Conservation (phyloP, 129 eudicot genomes). For the Flaveria linearis region DNA sequence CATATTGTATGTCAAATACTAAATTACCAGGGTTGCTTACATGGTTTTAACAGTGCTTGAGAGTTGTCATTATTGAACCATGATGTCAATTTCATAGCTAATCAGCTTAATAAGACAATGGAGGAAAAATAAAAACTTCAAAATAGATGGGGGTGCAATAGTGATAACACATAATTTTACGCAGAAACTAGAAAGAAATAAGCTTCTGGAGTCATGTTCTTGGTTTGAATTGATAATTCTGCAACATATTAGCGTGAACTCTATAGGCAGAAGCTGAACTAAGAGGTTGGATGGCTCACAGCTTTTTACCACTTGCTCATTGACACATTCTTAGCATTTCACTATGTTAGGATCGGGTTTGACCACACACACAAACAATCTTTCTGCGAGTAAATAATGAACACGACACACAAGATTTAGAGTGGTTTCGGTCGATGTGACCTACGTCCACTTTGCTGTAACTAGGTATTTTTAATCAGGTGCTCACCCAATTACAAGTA, state of each 20-base stretch:
- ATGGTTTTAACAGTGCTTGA: slow-evolving; percentile 11
- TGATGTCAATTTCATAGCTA: background rate
- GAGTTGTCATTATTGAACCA: background rate
- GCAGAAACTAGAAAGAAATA: background rate
- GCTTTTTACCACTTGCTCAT: background rate
- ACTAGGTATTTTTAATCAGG: too few species aligned
- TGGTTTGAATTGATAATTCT: background rate
- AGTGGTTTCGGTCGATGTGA: too few species aligned
- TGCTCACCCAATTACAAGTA: too few species aligned
- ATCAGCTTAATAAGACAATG: slow-evolving; percentile 1
- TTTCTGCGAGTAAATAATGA: too few species aligned
- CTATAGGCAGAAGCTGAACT: background rate
- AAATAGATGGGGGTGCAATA: background rate
- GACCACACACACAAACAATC: too few species aligned
- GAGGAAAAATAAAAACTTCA: background rate
- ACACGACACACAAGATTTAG: too few species aligned
- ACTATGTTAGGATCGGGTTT: too few species aligned
- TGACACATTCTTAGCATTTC: background rate
- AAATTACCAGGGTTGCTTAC: background rate
- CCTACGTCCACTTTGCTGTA: too few species aligned
- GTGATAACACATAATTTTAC: background rate
- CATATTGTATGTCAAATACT: background rate
- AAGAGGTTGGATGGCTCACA: background rate
- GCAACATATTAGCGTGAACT: background rate
- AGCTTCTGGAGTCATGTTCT: background rate